phyloP scores from a whole-genome alignment of 805 yeast species.

The Saccharomycopsis babjevae region DNA sequence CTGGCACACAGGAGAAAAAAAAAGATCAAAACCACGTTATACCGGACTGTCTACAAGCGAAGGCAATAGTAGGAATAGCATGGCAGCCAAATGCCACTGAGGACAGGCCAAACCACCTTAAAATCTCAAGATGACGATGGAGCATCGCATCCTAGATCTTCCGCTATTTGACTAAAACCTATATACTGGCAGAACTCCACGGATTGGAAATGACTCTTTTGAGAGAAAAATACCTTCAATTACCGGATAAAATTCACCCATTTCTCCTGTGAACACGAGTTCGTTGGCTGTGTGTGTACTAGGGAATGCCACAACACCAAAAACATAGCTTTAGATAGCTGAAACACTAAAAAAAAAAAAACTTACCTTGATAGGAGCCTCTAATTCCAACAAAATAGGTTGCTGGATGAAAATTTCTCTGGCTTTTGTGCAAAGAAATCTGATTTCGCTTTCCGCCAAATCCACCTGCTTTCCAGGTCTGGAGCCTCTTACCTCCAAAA shows the following conservation, averaged over 20 bases:
- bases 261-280: neutral
- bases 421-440: conserved; percentile 93
- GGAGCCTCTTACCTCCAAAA: conserved; percentile 94
- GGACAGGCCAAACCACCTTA: no score
- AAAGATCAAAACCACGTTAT: neutral
- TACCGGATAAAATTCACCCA: neutral
- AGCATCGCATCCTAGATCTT: no score
- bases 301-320: no score
- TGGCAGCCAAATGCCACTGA: no score
- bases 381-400: conserved; percentile 89
- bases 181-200: no score
- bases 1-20: neutral
- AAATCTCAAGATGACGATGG: no score
- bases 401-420: conserved; percentile 97
- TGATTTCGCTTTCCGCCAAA: conserved; percentile 85
- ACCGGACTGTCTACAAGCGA: neutral
- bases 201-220: no score
- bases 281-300: neutral
- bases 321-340: neutral
- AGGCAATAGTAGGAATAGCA: no score
- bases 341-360: neutral
- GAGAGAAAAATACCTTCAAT: no score
- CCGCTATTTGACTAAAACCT: no score
- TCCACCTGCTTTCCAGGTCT: conserved; percentile 97
- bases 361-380: conserved; percentile 89